Percentiles rank a stretch among this genome's conserved stretches.
phyloP scores from a whole-genome alignment of 2,329 filamentous ascomycete species.

The Colletotrichum tamarilloi region DNA sequence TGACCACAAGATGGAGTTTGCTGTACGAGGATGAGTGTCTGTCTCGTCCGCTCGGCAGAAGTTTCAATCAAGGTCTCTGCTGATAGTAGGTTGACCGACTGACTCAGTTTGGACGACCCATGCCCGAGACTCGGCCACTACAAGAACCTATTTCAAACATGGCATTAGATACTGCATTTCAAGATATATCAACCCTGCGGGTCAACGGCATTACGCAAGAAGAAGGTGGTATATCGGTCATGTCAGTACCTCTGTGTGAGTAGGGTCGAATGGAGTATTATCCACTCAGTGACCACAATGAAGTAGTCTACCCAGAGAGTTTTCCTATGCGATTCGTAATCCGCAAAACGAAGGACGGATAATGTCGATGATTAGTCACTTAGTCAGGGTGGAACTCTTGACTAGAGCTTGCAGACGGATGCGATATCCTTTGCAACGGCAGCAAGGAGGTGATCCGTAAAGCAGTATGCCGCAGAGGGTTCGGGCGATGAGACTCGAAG shows the following conservation, averaged over 20 bases:
- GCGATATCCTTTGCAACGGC: neutral
- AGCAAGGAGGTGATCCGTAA: neutral
- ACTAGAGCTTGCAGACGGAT: neutral
- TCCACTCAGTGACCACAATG: neutral
- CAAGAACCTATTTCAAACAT: neutral
- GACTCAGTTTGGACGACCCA: slow-evolving; percentile 3
- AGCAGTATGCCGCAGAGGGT: neutral
- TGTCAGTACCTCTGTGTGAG: neutral
- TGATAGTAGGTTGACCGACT: neutral
- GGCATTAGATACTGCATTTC: neutral
- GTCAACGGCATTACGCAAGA: neutral
- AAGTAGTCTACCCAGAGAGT: neutral
- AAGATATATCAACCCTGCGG: neutral
- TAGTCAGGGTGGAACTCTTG: neutral
- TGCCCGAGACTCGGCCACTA: neutral
- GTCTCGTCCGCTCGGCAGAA: neutral
- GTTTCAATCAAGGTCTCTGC: neutral
- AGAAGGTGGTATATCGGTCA: neutral
- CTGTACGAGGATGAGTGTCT: neutral
- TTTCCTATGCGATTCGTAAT: neutral
- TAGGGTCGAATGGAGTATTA: neutral
- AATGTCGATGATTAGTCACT: neutral
- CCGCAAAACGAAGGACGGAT: neutral
- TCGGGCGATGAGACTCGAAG: neutral
- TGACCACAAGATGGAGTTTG: neutral